Conservation (phyloP, 371 early-diverging fungal genomes). For the Rhizopus stolonifer region DNA sequence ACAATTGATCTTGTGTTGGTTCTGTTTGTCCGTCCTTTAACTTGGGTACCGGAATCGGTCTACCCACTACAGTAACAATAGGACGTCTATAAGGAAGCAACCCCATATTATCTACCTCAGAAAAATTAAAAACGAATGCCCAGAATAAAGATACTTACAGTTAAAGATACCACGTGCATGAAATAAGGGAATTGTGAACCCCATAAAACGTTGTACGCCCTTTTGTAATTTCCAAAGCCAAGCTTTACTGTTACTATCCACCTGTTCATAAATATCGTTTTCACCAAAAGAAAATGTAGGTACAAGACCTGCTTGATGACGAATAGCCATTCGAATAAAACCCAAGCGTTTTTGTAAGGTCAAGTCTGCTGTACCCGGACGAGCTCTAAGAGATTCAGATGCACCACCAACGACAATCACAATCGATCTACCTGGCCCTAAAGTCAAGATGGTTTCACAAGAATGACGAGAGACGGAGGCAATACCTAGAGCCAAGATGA, state of each 20-base stretch:
- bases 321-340: conserved; percentile 73
- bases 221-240: conserved; percentile 52
- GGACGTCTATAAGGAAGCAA: conserved; percentile 54
- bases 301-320: conserved; percentile 61
- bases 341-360: conserved; percentile 68
- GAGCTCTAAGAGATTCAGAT: conserved; percentile 63
- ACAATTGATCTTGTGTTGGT: conserved; percentile 61
- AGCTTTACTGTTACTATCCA: conserved; percentile 45
- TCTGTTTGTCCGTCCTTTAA: conserved; percentile 38
- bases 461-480: conserved; percentile 70
- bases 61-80: conserved; percentile 59
- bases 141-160: too few relatives aligned
- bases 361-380: conserved; percentile 62
- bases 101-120: conserved; percentile 50
- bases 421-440: conserved; percentile 70
- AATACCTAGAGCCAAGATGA: conserved; percentile 64
- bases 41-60: conserved; percentile 58
- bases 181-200: conserved; percentile 66
- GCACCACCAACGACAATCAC: conserved; percentile 78
- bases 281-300: conserved; percentile 81
- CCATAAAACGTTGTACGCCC: conserved; percentile 51
- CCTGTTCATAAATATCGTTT: conserved; percentile 69
- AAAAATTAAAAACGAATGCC: too few relatives aligned
- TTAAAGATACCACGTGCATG: conserved; percentile 69
- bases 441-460: conserved; percentile 66